Evolutionary conservation across 345 rosid genomes (phyloP), one percentile per base, ranked within the genome.

Genomic region (Ceriops decandra): DNA sequence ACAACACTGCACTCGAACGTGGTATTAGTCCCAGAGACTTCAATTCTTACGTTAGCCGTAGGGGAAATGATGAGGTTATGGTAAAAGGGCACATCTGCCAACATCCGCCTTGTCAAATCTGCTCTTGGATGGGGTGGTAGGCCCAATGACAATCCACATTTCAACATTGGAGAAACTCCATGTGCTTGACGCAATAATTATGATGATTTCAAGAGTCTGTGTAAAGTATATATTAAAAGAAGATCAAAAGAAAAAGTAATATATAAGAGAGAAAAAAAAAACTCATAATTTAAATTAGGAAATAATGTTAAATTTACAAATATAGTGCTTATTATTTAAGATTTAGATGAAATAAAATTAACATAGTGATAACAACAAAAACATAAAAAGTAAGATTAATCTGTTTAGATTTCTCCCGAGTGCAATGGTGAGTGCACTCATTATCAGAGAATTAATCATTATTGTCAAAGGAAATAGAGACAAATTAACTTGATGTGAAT

Each of bases 51-150:
- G 99, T 96, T 67, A 91, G 96, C 76, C 98, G 95, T 15, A 91
- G 97, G 58, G 99, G 97, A 8, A 95, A 91, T 42, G 96, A 95
- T 62, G 96, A 95, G 75, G 78, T 95, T 27, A 91, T 91, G 96
- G 92, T 95, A n/a, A 83, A 96, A 7, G 74, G 99, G 99, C 60
- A 90, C 98, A 67, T 91, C 91, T 80, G 96, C 99, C 62, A 95
- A 90, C 68, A 95, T 95, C 64, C 90, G 96, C 68, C 61, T 91
- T 17, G 98, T 95, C 47, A 95, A 95, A 90, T 85, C 91, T 88
- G 81, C 95, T 91, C 58, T 72, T 91, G 85, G 82, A 90, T 66
- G 98, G 98, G 20, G 96, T 90, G 79, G 96, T 88, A 28, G 99
- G 99, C 42, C 90, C 96, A 4, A 90, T 87, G 82, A 95, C 99